Evolutionary conservation across 352 stramenopile genomes (phyloP).

Genomic region (Thalassiosira exigua): DNA sequence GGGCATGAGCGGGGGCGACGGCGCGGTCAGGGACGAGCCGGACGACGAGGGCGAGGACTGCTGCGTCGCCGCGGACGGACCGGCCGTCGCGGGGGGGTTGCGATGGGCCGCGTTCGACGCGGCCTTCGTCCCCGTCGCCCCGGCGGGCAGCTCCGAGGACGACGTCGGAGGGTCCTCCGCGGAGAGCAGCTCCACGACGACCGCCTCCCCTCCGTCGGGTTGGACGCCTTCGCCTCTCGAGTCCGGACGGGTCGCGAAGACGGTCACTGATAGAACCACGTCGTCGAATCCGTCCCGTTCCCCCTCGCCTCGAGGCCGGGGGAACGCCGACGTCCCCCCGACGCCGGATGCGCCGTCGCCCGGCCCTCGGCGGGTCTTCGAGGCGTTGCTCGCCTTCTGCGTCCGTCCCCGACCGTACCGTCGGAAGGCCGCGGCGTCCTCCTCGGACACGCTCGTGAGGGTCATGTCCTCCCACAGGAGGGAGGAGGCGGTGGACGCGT

Average conservation of each 20-base stretch:
- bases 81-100: too few relatives aligned
- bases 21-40: background rate
- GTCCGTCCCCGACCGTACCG: constrained; percentile 12
- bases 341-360: constrained; percentile 21
- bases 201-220: constrained; percentile 28
- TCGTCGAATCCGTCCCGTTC: constrained; percentile 56
- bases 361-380: constrained; percentile 1
- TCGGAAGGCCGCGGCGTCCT: constrained; percentile 51
- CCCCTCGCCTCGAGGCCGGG: background rate
- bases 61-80: too few relatives aligned
- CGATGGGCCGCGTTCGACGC: too few relatives aligned
- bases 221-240: background rate
- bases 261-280: constrained; percentile 53
- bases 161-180: constrained; percentile 46
- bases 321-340: background rate
- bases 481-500: constrained; percentile 59
- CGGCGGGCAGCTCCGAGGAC: background rate
- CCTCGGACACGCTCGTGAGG: constrained; percentile 53
- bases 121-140: too few relatives aligned
- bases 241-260: constrained; percentile 26
- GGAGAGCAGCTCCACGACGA: constrained; percentile 58
- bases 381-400: background rate
- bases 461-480: constrained; percentile 65
- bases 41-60: background rate
- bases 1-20: too few relatives aligned